phyloP scores from a whole-genome alignment of 2,329 filamentous ascomycete species.

The Dactylonectria macrodidyma region DNA sequence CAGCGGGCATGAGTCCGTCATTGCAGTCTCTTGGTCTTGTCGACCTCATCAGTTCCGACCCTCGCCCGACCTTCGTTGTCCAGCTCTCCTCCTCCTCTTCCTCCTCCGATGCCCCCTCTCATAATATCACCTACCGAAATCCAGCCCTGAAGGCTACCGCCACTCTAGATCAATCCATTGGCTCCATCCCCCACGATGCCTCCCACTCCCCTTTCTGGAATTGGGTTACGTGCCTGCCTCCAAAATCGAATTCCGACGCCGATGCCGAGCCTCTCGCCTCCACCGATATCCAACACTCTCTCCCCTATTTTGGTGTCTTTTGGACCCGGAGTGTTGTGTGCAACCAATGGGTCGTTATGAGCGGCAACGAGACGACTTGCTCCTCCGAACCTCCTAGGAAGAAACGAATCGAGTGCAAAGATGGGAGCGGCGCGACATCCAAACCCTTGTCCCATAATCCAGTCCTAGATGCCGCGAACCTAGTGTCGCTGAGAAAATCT shows the following conservation, averaged over 20 bases:
- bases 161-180: conserved; percentile 51
- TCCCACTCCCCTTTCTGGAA: conserved; percentile 56
- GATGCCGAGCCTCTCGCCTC: conserved; percentile 13
- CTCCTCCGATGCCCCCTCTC: conserved; percentile 21
- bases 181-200: conserved; percentile 49
- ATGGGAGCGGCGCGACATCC: conserved; percentile 31
- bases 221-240: conserved; percentile 52
- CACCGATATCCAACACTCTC: conserved; percentile 45
- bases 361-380: conserved; percentile 54
- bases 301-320: conserved; percentile 51
- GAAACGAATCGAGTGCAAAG: conserved; percentile 47
- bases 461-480: conserved; percentile 39
- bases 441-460: conserved; percentile 43
- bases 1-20: conserved; percentile 44
- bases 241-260: conserved; percentile 22
- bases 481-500: conserved; percentile 41
- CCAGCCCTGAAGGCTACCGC: conserved; percentile 51
- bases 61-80: conserved; percentile 59
- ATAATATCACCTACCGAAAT: conserved; percentile 55
- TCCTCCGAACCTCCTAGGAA: conserved; percentile 52
- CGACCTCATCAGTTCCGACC: conserved; percentile 59
- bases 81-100: conserved; percentile 34
- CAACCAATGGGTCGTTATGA: conserved; percentile 56
- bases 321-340: conserved; percentile 57
- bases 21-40: conserved; percentile 52